phyloP scores from a whole-genome alignment of 495 filamentous ascomycete species.

The Aspergillus indologenus region DNA sequence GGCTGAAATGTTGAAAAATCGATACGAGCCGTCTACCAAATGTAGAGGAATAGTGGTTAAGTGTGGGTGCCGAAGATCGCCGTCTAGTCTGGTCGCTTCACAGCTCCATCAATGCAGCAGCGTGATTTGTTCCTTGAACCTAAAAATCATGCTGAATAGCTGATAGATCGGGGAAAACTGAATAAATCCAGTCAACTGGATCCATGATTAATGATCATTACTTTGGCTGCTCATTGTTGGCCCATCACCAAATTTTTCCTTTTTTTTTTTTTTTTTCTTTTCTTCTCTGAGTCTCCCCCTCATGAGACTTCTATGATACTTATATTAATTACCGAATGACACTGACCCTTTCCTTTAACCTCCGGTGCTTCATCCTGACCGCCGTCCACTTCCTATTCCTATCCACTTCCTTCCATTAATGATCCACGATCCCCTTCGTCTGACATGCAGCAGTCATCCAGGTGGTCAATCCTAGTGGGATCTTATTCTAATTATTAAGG shows the following conservation, averaged over 20 bases:
- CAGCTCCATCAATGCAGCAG: background rate
- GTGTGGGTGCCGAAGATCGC: background rate
- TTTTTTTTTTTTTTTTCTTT: constrained; percentile 10
- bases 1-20: background rate
- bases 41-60: no score
- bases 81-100: background rate
- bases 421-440: background rate
- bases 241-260: background rate
- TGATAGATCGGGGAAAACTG: background rate
- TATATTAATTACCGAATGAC: background rate
- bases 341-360: background rate
- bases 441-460: background rate
- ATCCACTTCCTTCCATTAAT: background rate
- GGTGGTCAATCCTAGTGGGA: no score
- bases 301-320: background rate
- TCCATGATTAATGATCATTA: background rate
- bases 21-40: no score
- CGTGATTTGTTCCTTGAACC: background rate
- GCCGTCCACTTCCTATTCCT: background rate
- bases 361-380: background rate
- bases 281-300: constrained; percentile 4
- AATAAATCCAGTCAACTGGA: background rate
- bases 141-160: background rate
- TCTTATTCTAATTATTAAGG: background rate
- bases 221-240: background rate